phyloP scores from a whole-genome alignment of 345 rosid species.

The Salix exigua region DNA sequence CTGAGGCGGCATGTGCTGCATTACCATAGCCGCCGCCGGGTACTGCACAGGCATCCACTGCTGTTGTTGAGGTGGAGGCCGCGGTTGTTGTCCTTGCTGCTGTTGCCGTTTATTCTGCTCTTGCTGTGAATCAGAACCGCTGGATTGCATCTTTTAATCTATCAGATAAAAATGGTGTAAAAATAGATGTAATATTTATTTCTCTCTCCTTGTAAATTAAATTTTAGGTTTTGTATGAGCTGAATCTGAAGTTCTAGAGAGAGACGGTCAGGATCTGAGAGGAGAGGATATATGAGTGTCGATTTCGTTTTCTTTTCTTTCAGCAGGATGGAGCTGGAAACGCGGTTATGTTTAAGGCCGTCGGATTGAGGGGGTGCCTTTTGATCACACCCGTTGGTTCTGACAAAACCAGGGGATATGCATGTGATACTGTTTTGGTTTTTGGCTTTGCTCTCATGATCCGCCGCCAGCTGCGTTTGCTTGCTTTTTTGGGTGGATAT shows the following conservation, averaged over 20 bases:
- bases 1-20: constrained; percentile 75
- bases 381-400: constrained; percentile 1
- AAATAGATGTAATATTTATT: neutral
- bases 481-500: neutral
- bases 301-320: neutral
- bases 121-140: constrained; percentile 43
- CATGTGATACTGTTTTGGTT: constrained; percentile 17
- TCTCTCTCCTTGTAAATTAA: neutral
- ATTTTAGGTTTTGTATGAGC: neutral
- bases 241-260: neutral
- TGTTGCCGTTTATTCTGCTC: constrained; percentile 34
- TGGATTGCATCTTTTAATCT: constrained; percentile 47
- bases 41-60: constrained; percentile 79
- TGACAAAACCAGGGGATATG: constrained; percentile 3
- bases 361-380: neutral
- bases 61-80: constrained; percentile 34
- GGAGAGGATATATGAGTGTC: neutral
- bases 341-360: constrained; percentile 15
- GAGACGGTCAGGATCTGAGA: constrained; percentile 18
- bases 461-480: constrained; percentile 27
- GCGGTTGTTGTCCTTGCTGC: constrained; percentile 7
- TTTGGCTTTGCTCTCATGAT: constrained; percentile 6
- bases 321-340: neutral
- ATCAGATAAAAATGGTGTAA: neutral
- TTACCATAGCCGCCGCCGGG: constrained; percentile 72